These are phyloP conservation scores for Pulveroboletus ravenelii DNA, from an alignment of 768 basidiomycete species.

Conservation along the genomic window DNA sequence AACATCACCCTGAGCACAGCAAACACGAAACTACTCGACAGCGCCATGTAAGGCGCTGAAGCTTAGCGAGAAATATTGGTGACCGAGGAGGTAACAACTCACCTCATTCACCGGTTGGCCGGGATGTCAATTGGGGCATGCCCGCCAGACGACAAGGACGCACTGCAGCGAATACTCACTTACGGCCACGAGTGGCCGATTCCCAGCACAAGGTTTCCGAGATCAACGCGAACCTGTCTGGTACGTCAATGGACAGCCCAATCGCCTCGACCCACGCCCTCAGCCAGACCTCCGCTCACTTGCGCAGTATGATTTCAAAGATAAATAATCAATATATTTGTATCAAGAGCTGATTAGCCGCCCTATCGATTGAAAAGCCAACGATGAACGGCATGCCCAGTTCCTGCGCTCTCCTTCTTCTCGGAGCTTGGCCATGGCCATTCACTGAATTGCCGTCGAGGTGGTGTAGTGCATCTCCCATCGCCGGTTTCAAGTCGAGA, in stretches of 20 bases:
- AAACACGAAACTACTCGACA: constrained; percentile 10
- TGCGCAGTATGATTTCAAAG: background rate
- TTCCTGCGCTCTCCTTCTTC: constrained; percentile 45
- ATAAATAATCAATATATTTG: constrained; percentile 16
- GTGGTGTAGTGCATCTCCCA: constrained; percentile 14
- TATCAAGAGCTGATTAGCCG: constrained; percentile 73
- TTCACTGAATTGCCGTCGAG: constrained; percentile 20
- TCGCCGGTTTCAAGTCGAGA: constrained; percentile 37
- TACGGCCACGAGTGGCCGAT: background rate
- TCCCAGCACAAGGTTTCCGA: background rate
- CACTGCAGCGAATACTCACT: no score
- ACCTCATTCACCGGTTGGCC: constrained; percentile 14
- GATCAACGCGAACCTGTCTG: constrained; percentile 1
- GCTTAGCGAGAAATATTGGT: constrained; percentile 6
- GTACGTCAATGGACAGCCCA: constrained; percentile 1
- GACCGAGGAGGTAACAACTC: constrained; percentile 16
- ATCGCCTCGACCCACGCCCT: background rate
- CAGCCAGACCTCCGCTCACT: background rate
- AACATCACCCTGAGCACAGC: constrained; percentile 22
- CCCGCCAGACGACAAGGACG: no score
- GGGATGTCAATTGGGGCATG: background rate
- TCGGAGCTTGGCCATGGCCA: constrained; percentile 34
- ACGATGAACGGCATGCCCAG: constrained; percentile 71
- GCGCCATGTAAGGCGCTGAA: constrained; percentile 21
- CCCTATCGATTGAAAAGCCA: constrained; percentile 39